Evolutionary conservation across 139 green algal species (phyloP).

Genomic region (Closterium sp.): DNA sequence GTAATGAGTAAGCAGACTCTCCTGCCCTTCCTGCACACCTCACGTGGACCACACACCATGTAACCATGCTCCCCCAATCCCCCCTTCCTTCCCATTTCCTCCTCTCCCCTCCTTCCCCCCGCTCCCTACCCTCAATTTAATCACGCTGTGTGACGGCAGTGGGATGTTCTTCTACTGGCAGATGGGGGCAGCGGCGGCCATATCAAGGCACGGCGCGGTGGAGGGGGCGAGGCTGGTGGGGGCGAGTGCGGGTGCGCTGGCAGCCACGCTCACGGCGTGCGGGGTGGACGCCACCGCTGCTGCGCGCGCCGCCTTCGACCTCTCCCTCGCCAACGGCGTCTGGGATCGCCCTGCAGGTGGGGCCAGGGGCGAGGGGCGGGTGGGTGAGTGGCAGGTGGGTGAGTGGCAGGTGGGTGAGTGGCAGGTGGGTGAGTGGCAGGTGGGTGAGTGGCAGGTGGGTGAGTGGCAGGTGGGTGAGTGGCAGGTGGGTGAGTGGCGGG

Average conservation of each 20-base stretch:
- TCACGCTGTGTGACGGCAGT: neutral
- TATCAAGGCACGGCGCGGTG: conserved; percentile 33
- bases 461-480: neutral
- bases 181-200: conserved; percentile 14
- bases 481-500: neutral
- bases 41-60: too few species aligned
- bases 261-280: conserved; percentile 38
- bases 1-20: too few species aligned
- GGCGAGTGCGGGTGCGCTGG: conserved; percentile 43
- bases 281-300: conserved; percentile 24
- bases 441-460: too few species aligned
- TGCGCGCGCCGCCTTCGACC: conserved; percentile 38
- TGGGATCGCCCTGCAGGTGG: conserved; percentile 38
- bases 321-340: conserved; percentile 22
- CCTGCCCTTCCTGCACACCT: too few species aligned
- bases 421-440: neutral
- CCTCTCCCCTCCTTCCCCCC: too few species aligned
- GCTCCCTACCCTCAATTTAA: too few species aligned
- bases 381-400: neutral
- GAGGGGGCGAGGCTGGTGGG: neutral
- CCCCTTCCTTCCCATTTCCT: too few species aligned
- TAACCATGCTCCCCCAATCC: too few species aligned
- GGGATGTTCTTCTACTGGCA: conserved; percentile 55
- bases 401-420: neutral
- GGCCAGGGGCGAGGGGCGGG: too few species aligned